phyloP scores from a whole-genome alignment of 768 basidiomycete genomes.

The Hericium coralloides region DNA sequence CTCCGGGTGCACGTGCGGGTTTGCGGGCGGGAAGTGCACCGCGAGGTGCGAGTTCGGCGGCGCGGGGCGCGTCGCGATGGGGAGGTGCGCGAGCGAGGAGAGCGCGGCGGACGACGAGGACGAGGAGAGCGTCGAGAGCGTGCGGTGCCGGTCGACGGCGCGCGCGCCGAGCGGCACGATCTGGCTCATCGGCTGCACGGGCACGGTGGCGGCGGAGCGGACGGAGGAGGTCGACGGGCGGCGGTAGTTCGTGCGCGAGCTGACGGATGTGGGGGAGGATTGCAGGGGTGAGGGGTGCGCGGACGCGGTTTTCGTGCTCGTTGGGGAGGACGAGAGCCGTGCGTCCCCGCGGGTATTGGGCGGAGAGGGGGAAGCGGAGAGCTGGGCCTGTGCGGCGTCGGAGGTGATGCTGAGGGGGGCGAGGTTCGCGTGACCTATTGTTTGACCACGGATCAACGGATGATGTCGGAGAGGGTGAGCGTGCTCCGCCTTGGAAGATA shows the following conservation, averaged over 20 bases:
- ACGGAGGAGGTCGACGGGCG: slow-evolving; percentile 52
- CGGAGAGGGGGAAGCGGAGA: slow-evolving; percentile 28
- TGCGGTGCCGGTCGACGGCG: slow-evolving; percentile 21
- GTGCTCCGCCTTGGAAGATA: slow-evolving; percentile 20
- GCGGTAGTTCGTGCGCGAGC: slow-evolving; percentile 24
- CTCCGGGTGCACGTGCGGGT: slow-evolving; percentile 45
- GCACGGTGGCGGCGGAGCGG: slow-evolving; percentile 51
- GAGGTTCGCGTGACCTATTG: slow-evolving; percentile 44
- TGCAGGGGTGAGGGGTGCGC: slow-evolving; percentile 18
- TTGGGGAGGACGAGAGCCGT: slow-evolving; percentile 22
- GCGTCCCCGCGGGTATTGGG: slow-evolving; percentile 13
- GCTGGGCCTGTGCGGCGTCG: slow-evolving; percentile 34
- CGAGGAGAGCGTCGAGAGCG: slow-evolving; percentile 20
- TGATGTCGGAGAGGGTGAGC: slow-evolving; percentile 47
- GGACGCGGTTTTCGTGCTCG: slow-evolving; percentile 30
- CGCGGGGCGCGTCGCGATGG: slow-evolving; percentile 20
- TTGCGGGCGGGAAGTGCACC: slow-evolving; percentile 56
- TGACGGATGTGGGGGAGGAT: slow-evolving; percentile 19
- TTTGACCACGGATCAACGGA: slow-evolving; percentile 69
- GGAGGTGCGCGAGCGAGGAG: slow-evolving; percentile 30
- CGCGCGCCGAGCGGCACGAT: slow-evolving; percentile 1
- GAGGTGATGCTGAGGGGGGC: slow-evolving; percentile 55
- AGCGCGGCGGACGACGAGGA: slow-evolving; percentile 22
- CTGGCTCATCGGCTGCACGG: slow-evolving; percentile 25
- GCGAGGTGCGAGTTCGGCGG: slow-evolving; percentile 29